A percentile compares a stretch with the other conserved stretches of the same genome.
Evolutionary conservation across 2,329 filamentous ascomycete species (phyloP).

Genomic region (Neonectria faginata): DNA sequence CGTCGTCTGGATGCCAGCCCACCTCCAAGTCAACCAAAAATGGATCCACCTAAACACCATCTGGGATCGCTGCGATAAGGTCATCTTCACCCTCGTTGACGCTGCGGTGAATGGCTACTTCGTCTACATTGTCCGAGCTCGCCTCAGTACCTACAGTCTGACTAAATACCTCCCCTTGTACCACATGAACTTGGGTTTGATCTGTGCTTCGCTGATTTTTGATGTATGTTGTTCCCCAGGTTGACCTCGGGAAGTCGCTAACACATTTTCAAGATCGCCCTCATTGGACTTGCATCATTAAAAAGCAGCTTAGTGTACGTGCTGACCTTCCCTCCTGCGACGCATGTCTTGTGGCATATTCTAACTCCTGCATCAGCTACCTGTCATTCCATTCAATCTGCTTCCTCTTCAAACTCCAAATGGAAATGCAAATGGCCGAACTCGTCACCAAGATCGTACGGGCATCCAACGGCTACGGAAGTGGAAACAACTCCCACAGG

Average conservation of each 20-base stretch:
- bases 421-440: conserved; percentile 64
- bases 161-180: conserved; percentile 61
- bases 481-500: conserved; percentile 27
- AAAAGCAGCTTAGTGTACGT: conserved; percentile 44
- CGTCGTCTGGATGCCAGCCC: conserved; percentile 65
- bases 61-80: conserved; percentile 66
- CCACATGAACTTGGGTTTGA: conserved; percentile 45
- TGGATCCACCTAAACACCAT: conserved; percentile 60
- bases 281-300: conserved; percentile 47
- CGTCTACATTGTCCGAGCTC: conserved; percentile 57
- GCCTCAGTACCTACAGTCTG: conserved; percentile 60
- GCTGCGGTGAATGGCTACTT: conserved; percentile 63
- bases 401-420: conserved; percentile 62
- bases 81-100: conserved; percentile 63
- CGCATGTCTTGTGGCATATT: fast-evolving
- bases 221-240: conserved; percentile 35
- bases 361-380: conserved; percentile 36
- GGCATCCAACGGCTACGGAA: background rate
- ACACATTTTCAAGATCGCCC: conserved; percentile 23
- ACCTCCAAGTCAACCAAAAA: conserved; percentile 54
- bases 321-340: background rate
- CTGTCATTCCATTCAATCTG: conserved; percentile 58
- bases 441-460: conserved; percentile 55
- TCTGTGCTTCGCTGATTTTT: conserved; percentile 42
- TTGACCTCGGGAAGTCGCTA: background rate